These are phyloP conservation scores for Penicillium simplicissimum DNA, from an alignment of 495 filamentous ascomycete species.

Conservation along the genomic window DNA sequence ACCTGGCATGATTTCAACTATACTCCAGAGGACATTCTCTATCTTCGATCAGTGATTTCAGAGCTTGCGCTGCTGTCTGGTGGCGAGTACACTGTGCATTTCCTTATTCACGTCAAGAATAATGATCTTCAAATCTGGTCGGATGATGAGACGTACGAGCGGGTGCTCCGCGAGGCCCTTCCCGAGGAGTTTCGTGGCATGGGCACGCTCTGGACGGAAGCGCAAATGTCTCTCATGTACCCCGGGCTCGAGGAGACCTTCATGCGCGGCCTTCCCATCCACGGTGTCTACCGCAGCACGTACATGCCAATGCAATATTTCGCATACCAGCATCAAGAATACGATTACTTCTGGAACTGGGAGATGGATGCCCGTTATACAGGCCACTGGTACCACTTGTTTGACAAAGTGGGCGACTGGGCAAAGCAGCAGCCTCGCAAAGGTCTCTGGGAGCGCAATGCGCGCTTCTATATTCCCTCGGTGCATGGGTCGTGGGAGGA, in stretches of 20 bases:
- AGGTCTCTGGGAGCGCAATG: constrained; percentile 90
- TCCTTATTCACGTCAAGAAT: constrained; percentile 68
- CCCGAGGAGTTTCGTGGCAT: constrained; percentile 88
- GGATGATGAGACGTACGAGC: constrained; percentile 61
- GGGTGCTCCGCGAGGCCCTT: constrained; percentile 67
- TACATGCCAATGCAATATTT: constrained; percentile 96
- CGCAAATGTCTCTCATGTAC: constrained; percentile 87
- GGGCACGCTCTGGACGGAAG: constrained; percentile 86
- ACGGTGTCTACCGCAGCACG: constrained; percentile 87
- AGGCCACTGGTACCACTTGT: constrained; percentile 93
- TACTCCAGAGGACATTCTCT: constrained; percentile 52
- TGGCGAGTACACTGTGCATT: constrained; percentile 63
- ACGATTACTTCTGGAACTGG: constrained; percentile 98
- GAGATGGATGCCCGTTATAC: constrained; percentile 97
- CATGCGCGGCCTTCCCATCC: constrained; percentile 72
- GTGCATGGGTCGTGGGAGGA: constrained; percentile 91
- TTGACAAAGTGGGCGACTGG: constrained; percentile 73
- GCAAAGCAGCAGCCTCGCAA: constrained; percentile 82
- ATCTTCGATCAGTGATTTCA: constrained; percentile 59
- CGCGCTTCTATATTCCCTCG: constrained; percentile 85
- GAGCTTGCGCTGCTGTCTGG: constrained; percentile 64
- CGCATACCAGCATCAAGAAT: constrained; percentile 85
- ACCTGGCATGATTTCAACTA: constrained; percentile 64
- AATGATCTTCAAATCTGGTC: constrained; percentile 65
- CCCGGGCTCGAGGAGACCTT: constrained; percentile 74